Percentiles rank a stretch among this genome's conserved stretches.
phyloP scores from a whole-genome alignment of 352 stramenopile species.

The Globisporangium lucens region DNA sequence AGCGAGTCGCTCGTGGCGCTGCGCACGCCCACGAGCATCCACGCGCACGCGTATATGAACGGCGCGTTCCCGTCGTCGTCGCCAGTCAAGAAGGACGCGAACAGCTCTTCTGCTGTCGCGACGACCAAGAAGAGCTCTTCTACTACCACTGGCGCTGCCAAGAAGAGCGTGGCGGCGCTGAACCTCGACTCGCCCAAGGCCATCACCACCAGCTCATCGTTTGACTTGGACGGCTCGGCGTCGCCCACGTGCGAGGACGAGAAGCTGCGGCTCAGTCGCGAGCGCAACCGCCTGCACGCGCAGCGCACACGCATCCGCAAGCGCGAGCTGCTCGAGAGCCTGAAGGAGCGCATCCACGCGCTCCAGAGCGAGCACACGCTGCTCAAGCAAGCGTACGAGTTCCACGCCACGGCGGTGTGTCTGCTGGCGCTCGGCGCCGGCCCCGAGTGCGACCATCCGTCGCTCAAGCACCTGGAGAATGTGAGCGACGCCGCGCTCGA shows the following conservation, averaged over 20 bases:
- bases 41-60: slow-evolving; percentile 26
- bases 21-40: slow-evolving; percentile 55
- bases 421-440: slow-evolving; percentile 45
- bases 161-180: slow-evolving; percentile 34
- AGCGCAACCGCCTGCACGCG: slow-evolving; percentile 73
- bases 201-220: not conserved
- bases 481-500: slow-evolving; percentile 38
- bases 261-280: slow-evolving; percentile 68
- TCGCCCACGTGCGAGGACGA: slow-evolving; percentile 41
- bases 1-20: slow-evolving; percentile 40
- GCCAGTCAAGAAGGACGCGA: slow-evolving; percentile 55
- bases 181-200: slow-evolving; percentile 36
- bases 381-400: slow-evolving; percentile 74
- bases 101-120: not conserved
- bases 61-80: slow-evolving; percentile 50
- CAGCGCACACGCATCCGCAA: slow-evolving; percentile 77
- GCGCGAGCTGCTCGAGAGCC: slow-evolving; percentile 66
- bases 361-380: slow-evolving; percentile 59
- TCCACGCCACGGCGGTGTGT: slow-evolving; percentile 66
- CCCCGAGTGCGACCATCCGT: slow-evolving; percentile 32
- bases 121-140: not conserved
- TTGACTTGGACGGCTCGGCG: not conserved
- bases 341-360: slow-evolving; percentile 66
- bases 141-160: slow-evolving; percentile 2
- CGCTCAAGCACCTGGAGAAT: slow-evolving; percentile 51